These are phyloP conservation scores for Rhodotorula graminis DNA, from an alignment of 768 basidiomycete genomes.

Conservation along the genomic window DNA sequence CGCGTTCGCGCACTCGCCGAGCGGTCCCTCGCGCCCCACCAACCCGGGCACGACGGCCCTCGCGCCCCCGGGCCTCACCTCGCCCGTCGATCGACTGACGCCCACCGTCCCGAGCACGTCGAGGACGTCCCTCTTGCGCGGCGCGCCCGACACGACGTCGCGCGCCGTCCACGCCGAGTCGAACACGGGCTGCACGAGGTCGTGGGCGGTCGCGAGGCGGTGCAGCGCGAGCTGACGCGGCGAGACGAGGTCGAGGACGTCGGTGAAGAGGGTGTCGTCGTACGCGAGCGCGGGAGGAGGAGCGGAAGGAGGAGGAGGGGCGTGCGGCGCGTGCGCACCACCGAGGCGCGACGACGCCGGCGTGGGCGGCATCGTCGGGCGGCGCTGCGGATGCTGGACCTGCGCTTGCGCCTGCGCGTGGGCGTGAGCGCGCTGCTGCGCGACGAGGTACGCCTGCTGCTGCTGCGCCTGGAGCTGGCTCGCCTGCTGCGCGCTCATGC, in stretches of 20 bases:
- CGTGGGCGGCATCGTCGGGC: not conserved
- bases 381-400: not conserved
- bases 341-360: not conserved
- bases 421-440: not conserved
- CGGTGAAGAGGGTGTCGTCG: conserved; percentile 6
- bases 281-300: not conserved
- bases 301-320: too few relatives aligned
- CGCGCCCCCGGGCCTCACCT: not conserved
- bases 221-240: conserved; percentile 23
- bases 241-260: conserved; percentile 32
- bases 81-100: conserved; percentile 4
- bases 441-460: not conserved
- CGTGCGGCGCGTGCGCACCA: too few relatives aligned
- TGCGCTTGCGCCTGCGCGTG: not conserved
- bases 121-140: conserved; percentile 9
- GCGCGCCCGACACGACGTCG: conserved; percentile 8
- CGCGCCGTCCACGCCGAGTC: not conserved
- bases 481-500: not conserved
- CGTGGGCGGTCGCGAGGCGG: conserved; percentile 25
- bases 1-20: conserved; percentile 4
- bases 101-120: conserved; percentile 1
- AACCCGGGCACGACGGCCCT: conserved; percentile 15
- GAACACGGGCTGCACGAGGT: conserved; percentile 15
- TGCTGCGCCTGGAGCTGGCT: conserved; percentile 16
- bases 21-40: not conserved